Conservation (phyloP, 345 rosid species). For the Limnanthes douglasii region DNA sequence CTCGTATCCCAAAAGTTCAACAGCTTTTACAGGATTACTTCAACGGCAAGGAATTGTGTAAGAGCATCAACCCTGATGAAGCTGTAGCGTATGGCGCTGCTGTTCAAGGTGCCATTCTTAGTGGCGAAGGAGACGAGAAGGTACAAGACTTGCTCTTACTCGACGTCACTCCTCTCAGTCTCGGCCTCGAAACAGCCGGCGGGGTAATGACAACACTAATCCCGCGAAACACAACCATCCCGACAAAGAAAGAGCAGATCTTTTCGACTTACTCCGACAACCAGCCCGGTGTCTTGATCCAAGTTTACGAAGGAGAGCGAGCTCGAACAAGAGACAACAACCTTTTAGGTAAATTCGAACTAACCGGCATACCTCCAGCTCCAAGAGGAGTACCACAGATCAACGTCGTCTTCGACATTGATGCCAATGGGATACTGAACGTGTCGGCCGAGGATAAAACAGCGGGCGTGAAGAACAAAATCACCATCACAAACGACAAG, state of each 20-base stretch:
- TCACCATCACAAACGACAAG: conserved; percentile 42
- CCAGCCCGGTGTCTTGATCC: conserved; percentile 47
- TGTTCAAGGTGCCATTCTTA: conserved; percentile 35
- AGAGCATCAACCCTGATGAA: conserved; percentile 41
- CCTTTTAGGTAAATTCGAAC: conserved; percentile 45
- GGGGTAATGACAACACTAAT: conserved; percentile 20
- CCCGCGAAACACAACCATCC: conserved; percentile 13
- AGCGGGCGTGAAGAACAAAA: conserved; percentile 39
- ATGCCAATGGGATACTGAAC: conserved; percentile 26
- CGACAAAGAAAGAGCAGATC: conserved; percentile 16
- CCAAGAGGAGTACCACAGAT: conserved; percentile 28
- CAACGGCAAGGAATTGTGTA: conserved; percentile 39
- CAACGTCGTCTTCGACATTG: conserved; percentile 13
- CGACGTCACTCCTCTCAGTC: background rate
- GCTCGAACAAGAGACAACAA: conserved; percentile 41
- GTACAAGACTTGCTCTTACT: background rate
- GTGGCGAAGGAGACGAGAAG: conserved; percentile 18
- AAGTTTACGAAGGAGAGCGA: conserved; percentile 46
- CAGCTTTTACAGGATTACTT: conserved; percentile 18
- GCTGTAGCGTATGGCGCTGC: conserved; percentile 45
- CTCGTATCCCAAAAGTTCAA: conserved; percentile 16
- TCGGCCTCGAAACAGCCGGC: conserved; percentile 10
- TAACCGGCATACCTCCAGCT: conserved; percentile 42
- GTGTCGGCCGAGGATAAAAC: conserved; percentile 53
- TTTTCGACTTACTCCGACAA: conserved; percentile 41